Base-by-base conservation (phyloP, 768 basidiomycete species). In the Boletus rubescentipes region DNA sequence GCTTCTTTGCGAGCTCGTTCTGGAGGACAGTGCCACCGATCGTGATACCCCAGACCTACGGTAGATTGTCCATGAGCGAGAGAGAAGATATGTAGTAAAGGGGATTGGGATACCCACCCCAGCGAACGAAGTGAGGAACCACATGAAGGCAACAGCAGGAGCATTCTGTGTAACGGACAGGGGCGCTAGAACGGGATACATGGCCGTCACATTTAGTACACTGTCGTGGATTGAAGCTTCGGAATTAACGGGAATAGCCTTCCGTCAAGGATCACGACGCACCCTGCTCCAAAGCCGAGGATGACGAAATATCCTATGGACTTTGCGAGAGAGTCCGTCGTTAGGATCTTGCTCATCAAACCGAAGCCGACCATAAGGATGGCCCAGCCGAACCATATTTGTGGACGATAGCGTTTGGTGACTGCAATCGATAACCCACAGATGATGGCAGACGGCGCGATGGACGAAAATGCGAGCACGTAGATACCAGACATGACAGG, bases 1-100 rank as follows among this genome's bases (percentile, higher is more conserved):
- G 74, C 2, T 61, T 60, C 31, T 62, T 67, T 10, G 61, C 61
- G 10, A 84, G 73, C 46, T 75, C 53, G 62, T 82, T 84, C 54
- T 80, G 77, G 2, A 84, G 68, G 43, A 83, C 71, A 0, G 77
- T 73, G 14, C 72, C 68, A 5, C 77, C 75, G 50, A 84, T 73
- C 0, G 75, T 69, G 48, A 82, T 67, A 7, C 81, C 82, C 75
- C 79, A 79, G 5, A 69, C 68, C 73, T 81, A 64, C 3, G 0
- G 38, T 15, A 23, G n/a, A 20, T n/a, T 12, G 38, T 8, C 16
- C 4, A 35, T 31, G 21, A 34, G 26, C 16, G 5, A 37, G n/a
- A 9, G 37, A 2, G 5, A 10, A 11, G n/a, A 10, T 18, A 6
- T 37, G 10, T 8, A n/a, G 35, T 36, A 35, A 36, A n/a, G 4